A percentile compares a stretch with the other conserved stretches of the same genome.
Conservation (phyloP, 192 early-diverging fungal species). For the Funneliformis geosporum region DNA sequence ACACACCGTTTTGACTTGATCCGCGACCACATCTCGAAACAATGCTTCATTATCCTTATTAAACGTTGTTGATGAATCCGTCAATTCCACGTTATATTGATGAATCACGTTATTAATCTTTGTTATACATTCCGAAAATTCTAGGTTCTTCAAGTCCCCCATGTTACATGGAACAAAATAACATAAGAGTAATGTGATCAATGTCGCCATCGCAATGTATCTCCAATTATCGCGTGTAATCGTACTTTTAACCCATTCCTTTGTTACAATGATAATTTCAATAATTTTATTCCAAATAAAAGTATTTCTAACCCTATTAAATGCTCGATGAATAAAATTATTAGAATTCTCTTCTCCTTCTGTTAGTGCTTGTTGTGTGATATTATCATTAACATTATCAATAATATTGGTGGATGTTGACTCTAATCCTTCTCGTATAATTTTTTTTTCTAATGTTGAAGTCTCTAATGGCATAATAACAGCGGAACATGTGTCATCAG, state of each 20-base stretch:
- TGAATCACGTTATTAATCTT: background rate
- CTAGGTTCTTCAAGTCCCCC: background rate
- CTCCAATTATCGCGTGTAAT: background rate
- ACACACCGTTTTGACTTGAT: slow-evolving; percentile 13
- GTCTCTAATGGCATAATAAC: background rate
- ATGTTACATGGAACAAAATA: background rate
- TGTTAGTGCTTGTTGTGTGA: background rate
- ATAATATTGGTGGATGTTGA: background rate
- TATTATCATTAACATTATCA: background rate
- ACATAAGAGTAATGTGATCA: background rate
- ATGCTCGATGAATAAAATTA: background rate
- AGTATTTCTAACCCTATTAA: background rate
- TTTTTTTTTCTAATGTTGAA: too few species aligned
- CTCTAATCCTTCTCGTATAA: background rate
- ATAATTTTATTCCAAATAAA: background rate
- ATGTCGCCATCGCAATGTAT: too few species aligned
- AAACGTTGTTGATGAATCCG: background rate
- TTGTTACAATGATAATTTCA: background rate
- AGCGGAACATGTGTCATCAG: background rate
- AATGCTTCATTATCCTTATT: slow-evolving; percentile 1
- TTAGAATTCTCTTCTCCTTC: background rate
- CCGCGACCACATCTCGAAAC: slow-evolving; percentile 1
- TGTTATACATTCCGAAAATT: background rate
- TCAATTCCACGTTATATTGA: background rate
- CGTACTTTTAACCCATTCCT: background rate